These are phyloP conservation scores for Cyberlindnera xishuangbannaensis DNA, from an alignment of 805 yeast species.

Conservation along the genomic window DNA sequence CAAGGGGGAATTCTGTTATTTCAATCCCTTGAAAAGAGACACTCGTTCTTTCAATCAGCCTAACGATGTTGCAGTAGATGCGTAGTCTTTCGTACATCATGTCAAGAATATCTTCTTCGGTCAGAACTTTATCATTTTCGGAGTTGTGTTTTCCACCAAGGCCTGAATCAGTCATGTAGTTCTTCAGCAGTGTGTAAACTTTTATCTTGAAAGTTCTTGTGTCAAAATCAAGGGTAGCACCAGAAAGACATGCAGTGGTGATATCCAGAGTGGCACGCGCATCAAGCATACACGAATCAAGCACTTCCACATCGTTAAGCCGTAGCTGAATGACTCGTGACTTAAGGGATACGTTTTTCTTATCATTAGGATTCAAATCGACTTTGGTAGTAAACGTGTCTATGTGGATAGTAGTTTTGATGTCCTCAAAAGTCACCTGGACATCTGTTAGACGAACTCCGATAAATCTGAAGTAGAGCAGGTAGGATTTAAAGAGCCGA, in stretches of 20 bases:
- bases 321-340: conserved; percentile 15
- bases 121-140: not conserved
- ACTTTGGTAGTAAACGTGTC: conserved; percentile 15
- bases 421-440: conserved; percentile 10
- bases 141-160: not conserved
- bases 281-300: conserved; percentile 19
- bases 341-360: conserved; percentile 8
- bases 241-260: conserved; percentile 16
- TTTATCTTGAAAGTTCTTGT: conserved; percentile 15
- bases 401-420: conserved; percentile 7
- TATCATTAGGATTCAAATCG: conserved; percentile 8
- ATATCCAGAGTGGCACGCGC: conserved; percentile 15
- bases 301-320: conserved; percentile 14
- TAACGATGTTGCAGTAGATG: conserved; percentile 10
- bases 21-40: conserved; percentile 16
- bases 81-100: conserved; percentile 11
- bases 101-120: conserved; percentile 12
- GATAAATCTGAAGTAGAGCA: conserved; percentile 22
- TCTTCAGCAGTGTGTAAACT: conserved; percentile 11
- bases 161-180: conserved; percentile 1
- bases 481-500: conserved; percentile 10
- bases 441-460: conserved; percentile 17
- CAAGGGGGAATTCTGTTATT: conserved; percentile 20
- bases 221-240: conserved; percentile 13
- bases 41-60: conserved; percentile 14